phyloP scores from a whole-genome alignment of 495 filamentous ascomycete species.

The Neurospora sp. region DNA sequence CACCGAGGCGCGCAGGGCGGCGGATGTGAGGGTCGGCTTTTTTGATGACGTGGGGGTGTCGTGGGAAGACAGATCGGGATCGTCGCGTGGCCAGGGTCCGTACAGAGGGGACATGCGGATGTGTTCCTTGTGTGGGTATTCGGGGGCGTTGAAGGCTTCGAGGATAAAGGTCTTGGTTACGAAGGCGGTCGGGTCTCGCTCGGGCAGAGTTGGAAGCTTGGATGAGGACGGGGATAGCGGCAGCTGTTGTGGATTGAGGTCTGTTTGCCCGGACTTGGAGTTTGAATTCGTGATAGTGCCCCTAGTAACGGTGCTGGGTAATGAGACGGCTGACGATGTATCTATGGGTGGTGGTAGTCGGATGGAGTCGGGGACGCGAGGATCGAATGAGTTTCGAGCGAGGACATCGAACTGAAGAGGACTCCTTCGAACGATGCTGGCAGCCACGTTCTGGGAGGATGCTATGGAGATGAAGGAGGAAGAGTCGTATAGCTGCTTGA shows the following conservation, averaged over 20 bases:
- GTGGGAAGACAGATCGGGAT: background rate
- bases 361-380: background rate
- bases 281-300: background rate
- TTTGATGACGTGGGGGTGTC: background rate
- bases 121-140: conserved; percentile 24
- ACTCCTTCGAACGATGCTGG: conserved; percentile 15
- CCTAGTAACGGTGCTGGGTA: background rate
- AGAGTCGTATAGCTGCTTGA: conserved; percentile 51
- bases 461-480: conserved; percentile 33
- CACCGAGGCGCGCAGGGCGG: conserved; percentile 24
- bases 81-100: conserved; percentile 29
- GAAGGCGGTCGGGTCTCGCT: background rate
- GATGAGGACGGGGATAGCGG: background rate
- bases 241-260: background rate
- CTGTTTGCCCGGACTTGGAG: background rate
- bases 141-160: conserved; percentile 23
- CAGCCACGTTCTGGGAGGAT: conserved; percentile 12
- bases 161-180: conserved; percentile 24
- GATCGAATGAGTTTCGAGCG: background rate
- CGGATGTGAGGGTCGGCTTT: conserved; percentile 17
- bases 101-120: conserved; percentile 29
- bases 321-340: background rate
- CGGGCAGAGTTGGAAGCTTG: background rate
- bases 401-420: conserved; percentile 16
- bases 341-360: background rate